Conservation (phyloP, 257 asterid species). For the Parsonsia alboflavescens region DNA sequence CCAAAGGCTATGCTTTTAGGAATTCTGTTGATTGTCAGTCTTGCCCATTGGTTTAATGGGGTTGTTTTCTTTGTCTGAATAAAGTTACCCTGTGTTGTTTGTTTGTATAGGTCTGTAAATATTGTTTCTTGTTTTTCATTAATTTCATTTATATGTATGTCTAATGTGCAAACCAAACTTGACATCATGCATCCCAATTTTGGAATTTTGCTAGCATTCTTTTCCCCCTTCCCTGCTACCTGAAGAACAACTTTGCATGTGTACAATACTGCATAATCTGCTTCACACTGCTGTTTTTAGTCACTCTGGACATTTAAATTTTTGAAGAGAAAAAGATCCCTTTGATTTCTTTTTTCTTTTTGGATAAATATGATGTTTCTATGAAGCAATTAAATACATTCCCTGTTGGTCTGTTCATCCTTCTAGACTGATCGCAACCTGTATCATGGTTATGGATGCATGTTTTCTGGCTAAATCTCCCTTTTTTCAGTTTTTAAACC, state of each 20-base stretch:
- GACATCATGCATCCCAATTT: background rate
- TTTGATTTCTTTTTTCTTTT: background rate
- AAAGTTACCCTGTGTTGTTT: background rate
- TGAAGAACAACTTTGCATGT: background rate
- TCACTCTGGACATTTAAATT: background rate
- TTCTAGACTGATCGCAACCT: background rate
- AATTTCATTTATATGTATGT: background rate
- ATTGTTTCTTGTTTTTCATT: background rate
- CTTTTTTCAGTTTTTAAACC: too few relatives aligned
- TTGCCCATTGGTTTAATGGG: background rate
- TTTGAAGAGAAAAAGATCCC: background rate
- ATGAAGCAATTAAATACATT: background rate
- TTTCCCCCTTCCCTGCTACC: background rate
- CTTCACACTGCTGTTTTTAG: background rate
- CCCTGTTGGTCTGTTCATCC: background rate
- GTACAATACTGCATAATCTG: background rate
- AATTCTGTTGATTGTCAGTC: background rate
- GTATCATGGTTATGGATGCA: background rate
- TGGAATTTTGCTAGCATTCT: background rate
- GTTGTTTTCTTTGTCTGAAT: background rate
- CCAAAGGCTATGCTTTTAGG: background rate
- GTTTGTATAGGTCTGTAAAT: background rate
- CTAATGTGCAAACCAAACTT: background rate
- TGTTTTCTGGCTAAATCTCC: background rate
- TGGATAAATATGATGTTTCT: background rate